Conservation (phyloP, 345 rosid species). For the Aquilaria yunnanensis region DNA sequence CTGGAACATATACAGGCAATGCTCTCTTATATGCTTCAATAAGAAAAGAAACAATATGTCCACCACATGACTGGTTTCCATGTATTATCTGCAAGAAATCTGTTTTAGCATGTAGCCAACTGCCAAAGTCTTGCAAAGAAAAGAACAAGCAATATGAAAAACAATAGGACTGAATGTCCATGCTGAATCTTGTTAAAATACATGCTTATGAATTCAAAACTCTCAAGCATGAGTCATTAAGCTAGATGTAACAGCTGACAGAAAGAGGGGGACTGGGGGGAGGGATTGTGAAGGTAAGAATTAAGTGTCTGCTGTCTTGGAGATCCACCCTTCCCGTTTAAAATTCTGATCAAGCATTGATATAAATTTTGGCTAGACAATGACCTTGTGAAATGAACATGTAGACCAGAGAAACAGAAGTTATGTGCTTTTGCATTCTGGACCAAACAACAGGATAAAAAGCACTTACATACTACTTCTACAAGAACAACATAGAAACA, state of each 20-base stretch:
- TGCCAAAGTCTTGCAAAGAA: not conserved
- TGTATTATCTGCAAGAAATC: conserved; percentile 66
- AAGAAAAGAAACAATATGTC: conserved; percentile 58
- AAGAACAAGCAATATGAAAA: not conserved
- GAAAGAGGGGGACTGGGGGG: no score
- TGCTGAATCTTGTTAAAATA: not conserved
- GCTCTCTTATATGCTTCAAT: conserved; percentile 84
- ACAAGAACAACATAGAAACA: no score
- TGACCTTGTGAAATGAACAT: no score
- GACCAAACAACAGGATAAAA: no score
- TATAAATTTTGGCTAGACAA: no score
- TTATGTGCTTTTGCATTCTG: no score
- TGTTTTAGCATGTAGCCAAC: conserved; percentile 11
- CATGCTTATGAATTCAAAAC: not conserved
- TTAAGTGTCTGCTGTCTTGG: no score
- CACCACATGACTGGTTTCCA: conserved; percentile 72
- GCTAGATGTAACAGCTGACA: not conserved
- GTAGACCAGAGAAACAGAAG: no score
- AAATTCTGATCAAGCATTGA: not conserved
- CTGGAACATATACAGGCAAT: conserved; percentile 85
- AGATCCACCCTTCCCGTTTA: no score
- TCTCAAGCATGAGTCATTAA: conserved; percentile 1
- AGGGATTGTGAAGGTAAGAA: no score
- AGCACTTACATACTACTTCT: no score
- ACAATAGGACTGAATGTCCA: conserved; percentile 2